These are phyloP conservation scores for Fusarium sp. DNA, from an alignment of 2,329 filamentous ascomycete genomes.

Conservation along the genomic window DNA sequence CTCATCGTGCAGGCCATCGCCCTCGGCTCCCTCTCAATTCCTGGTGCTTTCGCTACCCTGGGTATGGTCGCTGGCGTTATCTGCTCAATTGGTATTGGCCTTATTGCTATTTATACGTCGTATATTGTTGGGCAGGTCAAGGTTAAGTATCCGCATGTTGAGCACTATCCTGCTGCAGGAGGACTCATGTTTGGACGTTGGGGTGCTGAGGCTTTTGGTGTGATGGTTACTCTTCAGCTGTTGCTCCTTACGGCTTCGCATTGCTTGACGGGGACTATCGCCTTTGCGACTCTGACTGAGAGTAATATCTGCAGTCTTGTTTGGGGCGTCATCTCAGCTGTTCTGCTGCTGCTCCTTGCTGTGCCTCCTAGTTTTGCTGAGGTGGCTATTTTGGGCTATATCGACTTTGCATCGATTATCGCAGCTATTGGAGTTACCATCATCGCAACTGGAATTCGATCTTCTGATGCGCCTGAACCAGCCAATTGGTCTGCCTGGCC, in stretches of 20 bases:
- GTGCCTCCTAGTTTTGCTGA: slow-evolving; percentile 57
- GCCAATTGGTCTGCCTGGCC: slow-evolving; percentile 55
- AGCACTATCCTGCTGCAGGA: slow-evolving; percentile 73
- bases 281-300: slow-evolving; percentile 71
- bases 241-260: slow-evolving; percentile 77
- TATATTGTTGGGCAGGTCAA: slow-evolving; percentile 58
- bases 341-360: slow-evolving; percentile 55
- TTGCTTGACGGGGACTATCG: slow-evolving; percentile 73
- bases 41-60: slow-evolving; percentile 42
- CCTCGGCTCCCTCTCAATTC: slow-evolving; percentile 43
- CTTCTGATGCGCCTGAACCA: slow-evolving; percentile 21
- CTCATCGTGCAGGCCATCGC: slow-evolving; percentile 45
- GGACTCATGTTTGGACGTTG: slow-evolving; percentile 67
- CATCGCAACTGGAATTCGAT: slow-evolving; percentile 66
- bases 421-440: slow-evolving; percentile 72
- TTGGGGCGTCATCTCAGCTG: slow-evolving; percentile 55
- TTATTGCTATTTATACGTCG: slow-evolving; percentile 57
- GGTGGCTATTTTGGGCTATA: slow-evolving; percentile 43
- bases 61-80: slow-evolving; percentile 54
- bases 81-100: slow-evolving; percentile 50
- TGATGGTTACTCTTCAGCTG: slow-evolving; percentile 69
- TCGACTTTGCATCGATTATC: slow-evolving; percentile 51
- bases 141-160: slow-evolving; percentile 63
- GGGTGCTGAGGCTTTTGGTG: slow-evolving; percentile 69
- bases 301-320: slow-evolving; percentile 58